phyloP scores from a whole-genome alignment of 2,329 filamentous ascomycete species.

The Xylariaceae sp. region DNA sequence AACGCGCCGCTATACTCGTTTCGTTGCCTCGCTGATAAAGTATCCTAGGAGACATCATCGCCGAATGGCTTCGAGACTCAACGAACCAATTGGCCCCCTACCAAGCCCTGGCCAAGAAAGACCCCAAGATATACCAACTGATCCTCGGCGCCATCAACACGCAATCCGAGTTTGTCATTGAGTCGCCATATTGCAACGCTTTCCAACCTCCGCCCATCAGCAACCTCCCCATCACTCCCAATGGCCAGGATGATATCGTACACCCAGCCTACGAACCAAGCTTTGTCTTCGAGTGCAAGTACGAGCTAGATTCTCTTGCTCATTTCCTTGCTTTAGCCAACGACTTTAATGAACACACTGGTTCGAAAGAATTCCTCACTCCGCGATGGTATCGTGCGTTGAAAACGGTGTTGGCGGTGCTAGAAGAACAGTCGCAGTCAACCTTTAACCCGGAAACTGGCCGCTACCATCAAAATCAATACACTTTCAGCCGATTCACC shows the following conservation, averaged over 20 bases:
- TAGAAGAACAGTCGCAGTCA: constrained; percentile 71
- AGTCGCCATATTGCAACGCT: constrained; percentile 94
- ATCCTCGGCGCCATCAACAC: constrained; percentile 94
- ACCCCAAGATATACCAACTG: constrained; percentile 69
- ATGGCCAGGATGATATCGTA: constrained; percentile 77
- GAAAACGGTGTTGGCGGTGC: constrained; percentile 64
- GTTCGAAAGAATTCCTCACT: constrained; percentile 71
- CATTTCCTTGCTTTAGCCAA: constrained; percentile 84
- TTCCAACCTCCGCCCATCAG: constrained; percentile 92
- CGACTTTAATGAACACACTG: constrained; percentile 76
- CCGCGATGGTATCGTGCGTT: constrained; percentile 74
- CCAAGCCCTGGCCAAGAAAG: constrained; percentile 75
- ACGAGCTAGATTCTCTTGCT: constrained; percentile 92
- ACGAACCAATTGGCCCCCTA: constrained; percentile 93
- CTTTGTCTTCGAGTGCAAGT: constrained; percentile 96
- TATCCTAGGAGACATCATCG: constrained; percentile 64
- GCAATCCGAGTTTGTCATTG: constrained; percentile 89
- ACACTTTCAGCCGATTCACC: constrained; percentile 81
- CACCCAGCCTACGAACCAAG: constrained; percentile 80
- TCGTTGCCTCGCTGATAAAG: background rate
- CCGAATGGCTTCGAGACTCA: constrained; percentile 86
- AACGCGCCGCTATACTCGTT: background rate
- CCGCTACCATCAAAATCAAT: constrained; percentile 64
- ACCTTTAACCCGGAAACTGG: constrained; percentile 70
- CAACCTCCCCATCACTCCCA: constrained; percentile 62